phyloP scores from a whole-genome alignment of 257 asterid species.

The Galeopsis tetrahit region DNA sequence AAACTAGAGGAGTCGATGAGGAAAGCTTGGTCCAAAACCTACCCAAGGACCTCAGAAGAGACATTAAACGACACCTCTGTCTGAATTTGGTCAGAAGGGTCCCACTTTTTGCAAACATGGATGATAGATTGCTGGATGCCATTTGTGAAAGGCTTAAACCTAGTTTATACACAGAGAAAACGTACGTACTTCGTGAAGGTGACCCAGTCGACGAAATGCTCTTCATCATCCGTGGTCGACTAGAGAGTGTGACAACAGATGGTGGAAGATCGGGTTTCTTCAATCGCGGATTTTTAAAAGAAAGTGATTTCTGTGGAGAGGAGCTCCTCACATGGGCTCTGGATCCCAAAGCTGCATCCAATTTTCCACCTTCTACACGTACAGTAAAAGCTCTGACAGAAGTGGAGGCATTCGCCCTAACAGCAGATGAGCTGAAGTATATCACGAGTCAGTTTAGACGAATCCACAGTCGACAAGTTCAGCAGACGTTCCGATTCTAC shows the following conservation, averaged over 20 bases:
- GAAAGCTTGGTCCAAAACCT: conserved; percentile 85
- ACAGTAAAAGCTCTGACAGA: conserved; percentile 91
- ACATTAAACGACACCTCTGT: conserved; percentile 91
- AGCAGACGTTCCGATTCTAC: conserved; percentile 90
- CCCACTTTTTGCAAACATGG: conserved; percentile 97
- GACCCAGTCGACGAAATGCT: conserved; percentile 94
- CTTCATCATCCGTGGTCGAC: conserved; percentile 91
- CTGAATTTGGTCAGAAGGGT: conserved; percentile 87
- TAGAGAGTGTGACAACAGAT: conserved; percentile 94
- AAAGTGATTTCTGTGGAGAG: conserved; percentile 95
- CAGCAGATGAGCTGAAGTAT: conserved; percentile 86
- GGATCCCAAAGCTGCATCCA: conserved; percentile 84
- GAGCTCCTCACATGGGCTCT: conserved; percentile 99
- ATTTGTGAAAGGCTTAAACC: conserved; percentile 97
- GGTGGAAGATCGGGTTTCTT: conserved; percentile 98
- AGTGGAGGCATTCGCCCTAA: conserved; percentile 92
- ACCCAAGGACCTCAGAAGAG: conserved; percentile 91
- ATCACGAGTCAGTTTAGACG: conserved; percentile 91
- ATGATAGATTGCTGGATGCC: conserved; percentile 91
- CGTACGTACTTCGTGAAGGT: conserved; percentile 87
- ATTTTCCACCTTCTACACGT: conserved; percentile 91
- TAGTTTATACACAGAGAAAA: conserved; percentile 80
- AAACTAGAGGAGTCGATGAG: conserved; percentile 94
- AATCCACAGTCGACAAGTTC: conserved; percentile 93
- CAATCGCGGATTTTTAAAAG: conserved; percentile 79